phyloP scores from a whole-genome alignment of 768 basidiomycete species.

The Filobasidium wieringae region DNA sequence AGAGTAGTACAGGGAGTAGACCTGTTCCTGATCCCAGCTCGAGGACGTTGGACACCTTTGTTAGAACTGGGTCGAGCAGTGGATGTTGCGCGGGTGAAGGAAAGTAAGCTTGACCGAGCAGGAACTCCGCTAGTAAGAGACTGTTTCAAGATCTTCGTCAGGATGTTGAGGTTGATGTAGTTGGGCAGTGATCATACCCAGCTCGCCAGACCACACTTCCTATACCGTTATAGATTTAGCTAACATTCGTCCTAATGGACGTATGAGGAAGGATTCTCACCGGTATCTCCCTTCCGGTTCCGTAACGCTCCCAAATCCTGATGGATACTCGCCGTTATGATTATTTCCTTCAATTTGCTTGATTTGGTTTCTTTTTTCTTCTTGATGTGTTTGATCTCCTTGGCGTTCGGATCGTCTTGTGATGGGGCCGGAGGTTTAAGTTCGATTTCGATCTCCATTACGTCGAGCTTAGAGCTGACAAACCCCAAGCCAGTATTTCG shows the following conservation, averaged over 20 bases:
- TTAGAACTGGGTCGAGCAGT: constrained; percentile 12
- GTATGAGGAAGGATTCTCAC: constrained; percentile 14
- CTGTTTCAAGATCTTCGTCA: constrained; percentile 3
- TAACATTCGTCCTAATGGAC: neutral
- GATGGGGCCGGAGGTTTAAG: constrained; percentile 4
- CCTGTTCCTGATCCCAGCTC: constrained; percentile 37
- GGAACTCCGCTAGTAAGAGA: constrained; percentile 24
- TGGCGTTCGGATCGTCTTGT: neutral
- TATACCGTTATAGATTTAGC: neutral
- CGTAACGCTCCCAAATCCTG: constrained; percentile 34
- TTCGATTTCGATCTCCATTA: constrained; percentile 22
- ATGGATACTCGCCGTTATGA: constrained; percentile 18
- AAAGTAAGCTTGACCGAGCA: constrained; percentile 22
- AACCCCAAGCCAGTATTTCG: constrained; percentile 25
- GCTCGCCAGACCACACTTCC: constrained; percentile 37
- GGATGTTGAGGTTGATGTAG: neutral
- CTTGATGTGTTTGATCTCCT: neutral
- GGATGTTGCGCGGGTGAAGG: constrained; percentile 2
- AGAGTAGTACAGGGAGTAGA: constrained; percentile 26
- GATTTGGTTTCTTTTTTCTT: neutral
- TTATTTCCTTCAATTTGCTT: neutral
- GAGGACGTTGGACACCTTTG: constrained; percentile 18
- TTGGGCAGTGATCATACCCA: constrained; percentile 13
- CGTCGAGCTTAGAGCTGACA: constrained; percentile 16
- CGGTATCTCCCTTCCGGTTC: constrained; percentile 33